Conservation (phyloP, 257 asterid genomes). For the Eucommia ulmoides region DNA sequence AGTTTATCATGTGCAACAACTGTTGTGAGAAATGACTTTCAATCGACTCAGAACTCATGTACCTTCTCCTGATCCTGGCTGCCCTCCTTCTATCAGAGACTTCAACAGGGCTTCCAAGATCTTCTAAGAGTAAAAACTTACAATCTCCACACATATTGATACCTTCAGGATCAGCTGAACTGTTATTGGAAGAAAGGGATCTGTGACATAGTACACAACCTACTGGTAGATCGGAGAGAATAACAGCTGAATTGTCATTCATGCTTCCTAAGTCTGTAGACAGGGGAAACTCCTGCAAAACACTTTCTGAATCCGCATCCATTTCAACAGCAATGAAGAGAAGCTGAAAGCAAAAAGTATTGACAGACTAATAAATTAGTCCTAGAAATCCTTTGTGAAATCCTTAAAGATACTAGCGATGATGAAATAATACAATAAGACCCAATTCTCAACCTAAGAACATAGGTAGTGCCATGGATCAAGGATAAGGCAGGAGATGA, state of each 20-base stretch:
- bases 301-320: constrained; percentile 34
- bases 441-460: no score
- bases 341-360: not conserved
- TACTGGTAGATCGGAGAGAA: constrained; percentile 8
- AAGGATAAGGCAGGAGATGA: no score
- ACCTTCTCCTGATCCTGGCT: constrained; percentile 30
- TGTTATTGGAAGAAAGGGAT: constrained; percentile 26
- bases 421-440: no score
- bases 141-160: constrained; percentile 62
- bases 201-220: constrained; percentile 57
- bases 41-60: constrained; percentile 45
- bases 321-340: constrained; percentile 5
- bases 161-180: constrained; percentile 32
- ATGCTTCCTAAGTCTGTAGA: constrained; percentile 18
- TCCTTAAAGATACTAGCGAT: no score
- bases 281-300: constrained; percentile 25
- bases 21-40: constrained; percentile 58
- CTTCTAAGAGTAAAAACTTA: constrained; percentile 65
- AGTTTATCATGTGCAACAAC: constrained; percentile 33
- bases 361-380: no score
- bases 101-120: constrained; percentile 38
- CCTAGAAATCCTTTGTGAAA: no score
- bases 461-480: no score
- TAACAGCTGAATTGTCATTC: constrained; percentile 13
- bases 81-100: constrained; percentile 28